Base-by-base conservation (phyloP, 345 rosid species). In the Alliaria petiolata region DNA sequence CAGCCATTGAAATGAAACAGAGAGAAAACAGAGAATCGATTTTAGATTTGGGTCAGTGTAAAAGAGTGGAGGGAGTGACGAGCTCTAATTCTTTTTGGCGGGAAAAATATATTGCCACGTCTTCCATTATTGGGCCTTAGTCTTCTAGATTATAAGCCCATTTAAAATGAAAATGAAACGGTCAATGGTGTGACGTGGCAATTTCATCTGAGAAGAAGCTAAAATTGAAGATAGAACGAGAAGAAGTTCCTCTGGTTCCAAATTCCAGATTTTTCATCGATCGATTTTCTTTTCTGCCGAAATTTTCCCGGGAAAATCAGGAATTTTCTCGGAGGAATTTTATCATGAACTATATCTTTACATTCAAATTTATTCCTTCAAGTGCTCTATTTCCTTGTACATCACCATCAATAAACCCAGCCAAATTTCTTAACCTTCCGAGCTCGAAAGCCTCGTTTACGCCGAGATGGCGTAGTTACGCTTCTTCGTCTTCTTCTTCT, bases 301-400 rank as follows among this genome's bases (percentile, higher is more conserved):
- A 54, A 40, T 31, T 72, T 55, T 65, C 71, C 55, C 54, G 44
- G 61, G 30, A 15, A 36, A 72, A 11, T 50, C 26, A 50, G 44
- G 20, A 45, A 47, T 33, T 40, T 60, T 62, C 67, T 62, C 67
- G 39, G 65, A 62, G n/a, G 6, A 5, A 7, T 47, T 14, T 0
- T n/a, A 69, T n/a, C 60, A 90, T 90, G 93, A 80, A 81, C 64
- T 40, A 79, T 28, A 28, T 77, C 28, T 70, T 80, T 42, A 34
- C 81, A 46, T 79, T 85, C 31, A 70, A 75, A 25, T 42, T 81
- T 3, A 17, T 71, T 33, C 22, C 67, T 25, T 46, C 72, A 4
- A 52, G n/a, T 73, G 3, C 50, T 13, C 35, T 54, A 16, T 53
- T 49, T 16, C 52, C 64, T 5, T 44, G 63, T 17, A 9, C 47